Evolutionary conservation across 371 early-diverging fungal genomes (phyloP).

Genomic region (Homolaphlyctis polyrhiza): DNA sequence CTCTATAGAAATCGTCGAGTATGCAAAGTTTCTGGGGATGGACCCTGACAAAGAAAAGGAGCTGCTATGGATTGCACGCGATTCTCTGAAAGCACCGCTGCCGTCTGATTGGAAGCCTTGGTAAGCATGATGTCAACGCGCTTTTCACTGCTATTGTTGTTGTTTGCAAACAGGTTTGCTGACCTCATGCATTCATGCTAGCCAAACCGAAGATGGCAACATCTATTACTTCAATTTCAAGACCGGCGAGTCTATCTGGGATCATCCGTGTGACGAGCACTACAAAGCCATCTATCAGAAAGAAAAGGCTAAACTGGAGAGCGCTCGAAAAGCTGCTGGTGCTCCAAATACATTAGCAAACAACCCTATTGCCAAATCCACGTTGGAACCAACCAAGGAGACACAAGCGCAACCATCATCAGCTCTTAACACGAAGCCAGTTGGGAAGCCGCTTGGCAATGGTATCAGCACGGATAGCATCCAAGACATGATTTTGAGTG

Average conservation of each 20-base stretch:
- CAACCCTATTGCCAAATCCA: too few species aligned
- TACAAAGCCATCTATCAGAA: constrained; percentile 40
- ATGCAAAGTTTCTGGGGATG: constrained; percentile 56
- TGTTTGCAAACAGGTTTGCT: background rate
- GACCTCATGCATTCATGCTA: constrained; percentile 10
- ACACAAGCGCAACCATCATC: too few species aligned
- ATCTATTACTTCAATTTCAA: constrained; percentile 58
- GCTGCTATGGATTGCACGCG: constrained; percentile 55
- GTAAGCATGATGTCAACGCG: constrained; percentile 18
- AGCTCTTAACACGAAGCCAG: too few species aligned
- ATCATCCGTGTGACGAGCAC: constrained; percentile 59
- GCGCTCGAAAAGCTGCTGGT: background rate
- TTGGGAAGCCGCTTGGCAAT: too few species aligned
- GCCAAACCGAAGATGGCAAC: constrained; percentile 50
- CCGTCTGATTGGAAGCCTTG: constrained; percentile 59
- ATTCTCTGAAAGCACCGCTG: constrained; percentile 51
- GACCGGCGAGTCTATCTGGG: constrained; percentile 55
- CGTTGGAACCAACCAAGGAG: too few species aligned
- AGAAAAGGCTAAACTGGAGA: constrained; percentile 24
- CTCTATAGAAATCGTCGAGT: constrained; percentile 50
- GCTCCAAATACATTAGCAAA: too few species aligned
- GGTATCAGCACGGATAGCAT: too few species aligned
- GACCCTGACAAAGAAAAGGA: constrained; percentile 41
- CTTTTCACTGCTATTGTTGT: background rate
- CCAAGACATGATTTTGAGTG: too few species aligned